A percentile compares a stretch with the other conserved stretches of the same genome.
These are phyloP conservation scores for Secale cereale DNA, from an alignment of 176 grass and related monocot genomes.

Conservation along the genomic window DNA sequence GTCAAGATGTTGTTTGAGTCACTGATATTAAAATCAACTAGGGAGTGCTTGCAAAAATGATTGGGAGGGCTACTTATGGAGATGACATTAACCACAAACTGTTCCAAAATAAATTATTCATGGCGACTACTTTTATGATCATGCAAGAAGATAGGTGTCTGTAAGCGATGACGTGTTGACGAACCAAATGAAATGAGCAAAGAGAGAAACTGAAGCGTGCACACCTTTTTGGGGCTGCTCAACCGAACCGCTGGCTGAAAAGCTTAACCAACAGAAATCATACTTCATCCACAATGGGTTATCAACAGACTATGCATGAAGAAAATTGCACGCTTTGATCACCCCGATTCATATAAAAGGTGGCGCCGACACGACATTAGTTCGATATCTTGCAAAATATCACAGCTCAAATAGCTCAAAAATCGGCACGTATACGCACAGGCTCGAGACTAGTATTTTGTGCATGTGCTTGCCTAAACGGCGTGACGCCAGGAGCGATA, in stretches of 20 bases:
- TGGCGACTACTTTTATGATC: background rate
- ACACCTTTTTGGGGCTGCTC: background rate
- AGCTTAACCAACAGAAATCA: background rate
- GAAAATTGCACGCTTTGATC: conserved; percentile 1
- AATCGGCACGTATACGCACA: background rate
- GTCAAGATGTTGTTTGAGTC: background rate
- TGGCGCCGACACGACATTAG: background rate
- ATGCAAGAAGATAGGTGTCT: background rate
- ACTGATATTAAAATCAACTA: background rate
- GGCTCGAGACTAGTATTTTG: background rate
- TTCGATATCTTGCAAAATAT: background rate
- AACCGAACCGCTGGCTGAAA: background rate
- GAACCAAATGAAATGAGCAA: background rate
- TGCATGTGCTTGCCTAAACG: background rate
- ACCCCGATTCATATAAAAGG: background rate
- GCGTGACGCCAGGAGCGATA: background rate
- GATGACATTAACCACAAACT: background rate
- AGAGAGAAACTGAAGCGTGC: background rate
- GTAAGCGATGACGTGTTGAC: background rate
- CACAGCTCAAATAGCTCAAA: background rate
- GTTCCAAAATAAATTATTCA: too few relatives aligned
- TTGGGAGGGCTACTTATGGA: background rate
- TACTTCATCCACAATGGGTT: background rate
- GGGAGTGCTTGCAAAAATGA: background rate
- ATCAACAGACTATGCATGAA: background rate